Base-by-base conservation (phyloP, 1,139 yeast species). In the Geotrichum fermentans region DNA sequence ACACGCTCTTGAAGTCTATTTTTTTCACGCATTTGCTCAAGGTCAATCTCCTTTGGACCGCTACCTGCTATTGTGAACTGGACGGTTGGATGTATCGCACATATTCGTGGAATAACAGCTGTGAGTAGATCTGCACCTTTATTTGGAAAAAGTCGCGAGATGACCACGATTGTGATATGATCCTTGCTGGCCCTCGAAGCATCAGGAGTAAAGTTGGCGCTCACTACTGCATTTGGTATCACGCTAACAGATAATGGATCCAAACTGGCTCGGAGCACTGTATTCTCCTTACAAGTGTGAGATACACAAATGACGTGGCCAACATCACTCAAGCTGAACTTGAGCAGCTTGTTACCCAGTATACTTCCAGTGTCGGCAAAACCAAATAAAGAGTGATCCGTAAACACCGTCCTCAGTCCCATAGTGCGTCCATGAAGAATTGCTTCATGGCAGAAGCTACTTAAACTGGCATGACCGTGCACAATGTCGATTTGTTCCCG, bases 231-330 rank as follows among this genome's bases (percentile, higher is more conserved):
- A 66, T 94, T 94, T 0, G 99, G 99, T 16, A 94, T 92, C 20
- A 90, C 99, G 17, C 90, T 82, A 4, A 90, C 94, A 50, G 71
- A 71, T 8, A 76, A 63, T 0, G 97, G 97, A 57, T 88, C 86
- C 40, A 90, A 68, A 1, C 85, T 79, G 0, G 95, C 96, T 49
- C 99, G 70, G 16, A 92, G 72, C 1, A 90, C 96, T 3, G 96
- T 89, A 61, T 94, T 94, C 60, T 94, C 99, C 64, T 92, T 90
- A 65, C 97, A 89, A 0, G 97, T 92, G 63, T 94, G 95, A 2
- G 96, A 87, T 1, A 94, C 99, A 65, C 97, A 88, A 18, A 94
- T 90, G 42, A 86, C 89, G 65, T 92, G 94, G 47, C 95, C 96
- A 6, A 89, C 82, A 60, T 89, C 96, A 43, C 87, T 83, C 48